A percentile compares a stretch with the other conserved stretches of the same genome.
phyloP scores from a whole-genome alignment of 208 protist genomes.

The Trypanosoma brucei region DNA sequence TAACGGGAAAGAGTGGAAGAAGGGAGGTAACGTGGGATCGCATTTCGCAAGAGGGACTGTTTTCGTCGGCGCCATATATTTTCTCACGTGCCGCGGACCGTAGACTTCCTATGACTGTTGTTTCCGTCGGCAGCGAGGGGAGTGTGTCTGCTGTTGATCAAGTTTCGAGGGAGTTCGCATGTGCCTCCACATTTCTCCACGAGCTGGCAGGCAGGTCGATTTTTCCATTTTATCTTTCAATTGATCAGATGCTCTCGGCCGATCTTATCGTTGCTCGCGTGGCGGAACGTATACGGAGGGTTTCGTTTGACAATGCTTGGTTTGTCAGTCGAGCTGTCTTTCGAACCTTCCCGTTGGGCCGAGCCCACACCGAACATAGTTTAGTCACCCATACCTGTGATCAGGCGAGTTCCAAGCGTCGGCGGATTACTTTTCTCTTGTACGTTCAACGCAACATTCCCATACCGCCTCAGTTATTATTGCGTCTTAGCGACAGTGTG shows the following conservation, averaged over 20 bases:
- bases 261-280: constrained; percentile 64
- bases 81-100: constrained; percentile 70
- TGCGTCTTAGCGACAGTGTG: constrained; percentile 44
- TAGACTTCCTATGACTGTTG: constrained; percentile 70
- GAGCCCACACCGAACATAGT: constrained; percentile 64
- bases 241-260: constrained; percentile 57
- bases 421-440: constrained; percentile 80
- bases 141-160: constrained; percentile 12
- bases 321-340: constrained; percentile 77
- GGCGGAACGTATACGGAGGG: constrained; percentile 73
- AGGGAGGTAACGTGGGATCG: constrained; percentile 16
- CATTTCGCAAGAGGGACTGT: constrained; percentile 46
- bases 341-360: constrained; percentile 71
- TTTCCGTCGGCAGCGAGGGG: constrained; percentile 50
- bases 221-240: constrained; percentile 82
- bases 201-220: constrained; percentile 53
- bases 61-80: constrained; percentile 76
- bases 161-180: constrained; percentile 50
- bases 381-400: constrained; percentile 82
- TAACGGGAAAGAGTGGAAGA: neutral
- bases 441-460: constrained; percentile 66
- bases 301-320: constrained; percentile 83
- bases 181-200: constrained; percentile 47
- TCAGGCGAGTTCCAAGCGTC: constrained; percentile 71
- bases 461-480: constrained; percentile 61